Percentiles rank a stretch among this genome's conserved stretches.
Conservation (phyloP, 2,329 filamentous ascomycete genomes). For the Magnaporthales sp. region DNA sequence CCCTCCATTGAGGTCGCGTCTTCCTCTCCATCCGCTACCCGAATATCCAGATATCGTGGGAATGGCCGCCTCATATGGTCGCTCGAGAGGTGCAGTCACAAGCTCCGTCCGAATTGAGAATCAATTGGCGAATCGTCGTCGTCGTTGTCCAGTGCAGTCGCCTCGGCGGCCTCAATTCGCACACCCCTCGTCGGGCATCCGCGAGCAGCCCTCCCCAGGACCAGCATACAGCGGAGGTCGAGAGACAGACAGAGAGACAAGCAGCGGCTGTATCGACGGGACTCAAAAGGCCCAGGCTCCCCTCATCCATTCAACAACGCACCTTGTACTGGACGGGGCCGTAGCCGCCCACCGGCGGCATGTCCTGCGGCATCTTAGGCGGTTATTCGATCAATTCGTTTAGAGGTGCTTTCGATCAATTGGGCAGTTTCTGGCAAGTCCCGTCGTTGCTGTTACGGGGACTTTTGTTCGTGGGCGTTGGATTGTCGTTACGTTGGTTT, state of each 20-base stretch:
- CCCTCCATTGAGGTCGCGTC: neutral
- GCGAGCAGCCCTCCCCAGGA: neutral
- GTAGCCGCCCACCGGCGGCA: conserved; percentile 93
- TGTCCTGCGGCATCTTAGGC: conserved; percentile 85
- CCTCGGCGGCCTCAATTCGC: neutral
- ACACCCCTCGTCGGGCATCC: neutral
- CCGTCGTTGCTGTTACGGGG: neutral
- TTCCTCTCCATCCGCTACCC: neutral
- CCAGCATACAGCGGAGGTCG: neutral
- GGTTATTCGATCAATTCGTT: conserved; percentile 1
- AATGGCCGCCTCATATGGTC: neutral
- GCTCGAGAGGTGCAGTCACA: neutral
- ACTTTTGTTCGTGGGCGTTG: neutral
- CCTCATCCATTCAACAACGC: conserved; percentile 21
- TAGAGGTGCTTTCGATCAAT: neutral
- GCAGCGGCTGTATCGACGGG: neutral
- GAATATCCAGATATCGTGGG: neutral
- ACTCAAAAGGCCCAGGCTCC: neutral
- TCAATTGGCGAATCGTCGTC: neutral
- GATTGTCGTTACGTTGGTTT: neutral
- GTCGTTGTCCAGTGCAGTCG: neutral
- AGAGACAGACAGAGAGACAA: neutral
- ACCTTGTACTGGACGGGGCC: conserved; percentile 96
- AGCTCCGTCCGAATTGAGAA: neutral
- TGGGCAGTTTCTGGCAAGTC: neutral